These are phyloP conservation scores for Bigelowiella natans DNA, from an alignment of 78 protist genomes.

Conservation along the genomic window DNA sequence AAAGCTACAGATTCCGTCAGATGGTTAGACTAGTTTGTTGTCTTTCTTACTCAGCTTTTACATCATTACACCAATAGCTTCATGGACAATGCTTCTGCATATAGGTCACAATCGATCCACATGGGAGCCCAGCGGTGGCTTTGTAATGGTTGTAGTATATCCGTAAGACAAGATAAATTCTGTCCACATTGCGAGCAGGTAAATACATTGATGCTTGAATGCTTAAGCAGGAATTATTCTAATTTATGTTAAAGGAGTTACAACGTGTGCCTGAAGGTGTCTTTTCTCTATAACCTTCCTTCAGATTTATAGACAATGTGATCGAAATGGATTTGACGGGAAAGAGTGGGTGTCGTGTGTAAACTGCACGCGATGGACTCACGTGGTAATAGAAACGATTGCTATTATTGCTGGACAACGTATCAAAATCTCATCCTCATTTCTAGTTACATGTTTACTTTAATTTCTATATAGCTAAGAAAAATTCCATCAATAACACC, in stretches of 20 bases:
- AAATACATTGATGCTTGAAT: too few species aligned
- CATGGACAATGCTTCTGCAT: background rate
- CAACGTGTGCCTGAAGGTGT: too few species aligned
- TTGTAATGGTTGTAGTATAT: background rate
- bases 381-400: background rate
- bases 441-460: background rate
- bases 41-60: background rate
- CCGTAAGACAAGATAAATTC: background rate
- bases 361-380: background rate
- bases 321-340: background rate
- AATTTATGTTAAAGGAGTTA: too few species aligned
- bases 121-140: background rate
- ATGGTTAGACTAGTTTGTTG: background rate
- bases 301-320: background rate
- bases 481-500: background rate
- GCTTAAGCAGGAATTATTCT: too few species aligned
- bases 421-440: background rate
- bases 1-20: background rate
- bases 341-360: background rate
- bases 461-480: background rate
- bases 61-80: background rate
- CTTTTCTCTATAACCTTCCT: too few species aligned
- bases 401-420: too few species aligned
- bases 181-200: background rate
- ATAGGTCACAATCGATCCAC: background rate